Base-by-base conservation (phyloP, 2,329 filamentous ascomycete genomes). In the Pyricularia pennisetigena region DNA sequence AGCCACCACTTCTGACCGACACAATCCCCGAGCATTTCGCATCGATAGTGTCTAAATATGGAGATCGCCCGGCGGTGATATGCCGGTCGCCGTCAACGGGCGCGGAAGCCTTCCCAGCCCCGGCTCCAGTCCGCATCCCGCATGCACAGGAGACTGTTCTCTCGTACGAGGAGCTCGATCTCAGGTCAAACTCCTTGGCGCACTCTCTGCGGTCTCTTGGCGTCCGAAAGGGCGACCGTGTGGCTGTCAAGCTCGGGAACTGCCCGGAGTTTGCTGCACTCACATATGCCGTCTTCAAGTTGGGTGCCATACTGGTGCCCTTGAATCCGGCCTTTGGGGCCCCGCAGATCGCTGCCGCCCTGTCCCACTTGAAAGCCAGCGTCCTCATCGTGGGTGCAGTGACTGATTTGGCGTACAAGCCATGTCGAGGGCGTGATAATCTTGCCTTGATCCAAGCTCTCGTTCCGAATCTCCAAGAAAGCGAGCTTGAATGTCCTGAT, bases 271-370 rank as follows among this genome's bases (percentile, higher is more conserved):
- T 92, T 76, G 92, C 92, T 3, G 89, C 90, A 66, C 84, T 95
- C 24, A 94, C 90, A 6, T 98, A 98, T 78, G 94, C 94, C 0
- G 78, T 95, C 68, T 97, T 94, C 82, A 98, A 98, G 78, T 85
- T 98, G 10, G 95, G 95, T n/a, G 94, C 92, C 28, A 87, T 98
- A 66, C 82, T 98, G 70, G 94, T 97, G n/a, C 95, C 94, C 0
- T 80, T 98, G 28, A 98, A 99, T 76, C 94, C 94, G 24, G 90
- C 88, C 1, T 98, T 98, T 82, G 97, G 93, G 72, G 83, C 87
- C 3, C 78, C 81, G 5, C 95, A 98, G 80, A 88, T 98, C 9
- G 82, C 87, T 5, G 86, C 92, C 2, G 94, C 94, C 0, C 82
- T 98, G 30, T 84, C 84, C 9, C 94, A 97, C 74, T 85, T 99